Evolutionary conservation across 495 filamentous ascomycete species (phyloP), one percentile per base, ranked within the genome.

Genomic region (Penicillium manginii): DNA sequence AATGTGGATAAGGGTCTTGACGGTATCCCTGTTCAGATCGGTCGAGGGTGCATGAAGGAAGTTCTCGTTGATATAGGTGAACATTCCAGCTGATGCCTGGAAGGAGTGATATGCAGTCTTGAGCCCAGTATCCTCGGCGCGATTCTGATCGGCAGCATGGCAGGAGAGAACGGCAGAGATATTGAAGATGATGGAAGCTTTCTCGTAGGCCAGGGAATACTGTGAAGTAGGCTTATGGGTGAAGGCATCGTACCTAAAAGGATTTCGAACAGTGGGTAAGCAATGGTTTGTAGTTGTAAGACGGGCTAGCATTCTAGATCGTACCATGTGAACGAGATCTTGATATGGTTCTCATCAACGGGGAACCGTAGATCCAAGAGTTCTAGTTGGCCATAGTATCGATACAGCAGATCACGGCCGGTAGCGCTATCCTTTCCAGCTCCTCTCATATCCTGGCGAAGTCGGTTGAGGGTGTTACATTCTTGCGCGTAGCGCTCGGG

Each of bases 51-150:
- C 94, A 68, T 98, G 96, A 40, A 97, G 78, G 74, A 98, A 98
- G 75, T 98, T 98, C 76, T 98, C 93, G 73, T 98, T 98, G 78
- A 98, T 98, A 66, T 98, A 98, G 18, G 92, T 97, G 74, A 98
- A 98, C 94, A 98, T 98, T 72, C 94, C 94, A 11, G 94, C 94
- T 22, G 93, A 89, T 33, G 94, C 94, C 72, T 98, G 94, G 79
- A 98, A 98, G 19, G 94, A 98, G 74, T 98, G 93, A 68, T 97
- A 98, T 3, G 94, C 90, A 15, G 91, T 94, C 76, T 98, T 98
- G 60, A 98, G 84, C 23, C 96, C 93, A 18, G 88, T 79, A 58
- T 98, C 96, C 66, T 98, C 92, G 57, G 87, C 90, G 19, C 96
- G 88, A 58, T 92, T 90, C 71, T 98, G 94, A 71, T 92, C 82